Conservation (phyloP, 2,329 filamentous ascomycete species). For the Didymella exigua region DNA sequence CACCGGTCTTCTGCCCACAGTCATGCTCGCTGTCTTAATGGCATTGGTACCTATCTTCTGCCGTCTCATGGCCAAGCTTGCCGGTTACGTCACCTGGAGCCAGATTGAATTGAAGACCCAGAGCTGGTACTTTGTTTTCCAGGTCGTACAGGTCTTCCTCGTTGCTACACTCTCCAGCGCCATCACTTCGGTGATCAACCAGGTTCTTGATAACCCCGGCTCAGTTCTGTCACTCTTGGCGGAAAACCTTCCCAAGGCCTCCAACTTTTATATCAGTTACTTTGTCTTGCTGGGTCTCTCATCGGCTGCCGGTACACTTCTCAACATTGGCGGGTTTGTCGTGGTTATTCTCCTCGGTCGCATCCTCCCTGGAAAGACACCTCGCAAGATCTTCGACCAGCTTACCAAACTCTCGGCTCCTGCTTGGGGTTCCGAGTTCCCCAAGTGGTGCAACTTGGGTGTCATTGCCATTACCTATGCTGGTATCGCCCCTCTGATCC, state of each 20-base stretch:
- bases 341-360: slow-evolving; percentile 84
- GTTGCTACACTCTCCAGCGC: slow-evolving; percentile 82
- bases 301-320: slow-evolving; percentile 51
- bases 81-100: slow-evolving; percentile 49
- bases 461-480: slow-evolving; percentile 55
- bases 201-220: slow-evolving; percentile 68
- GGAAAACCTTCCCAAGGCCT: slow-evolving; percentile 76
- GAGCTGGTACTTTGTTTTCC: slow-evolving; percentile 89
- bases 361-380: slow-evolving; percentile 53
- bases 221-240: slow-evolving; percentile 69
- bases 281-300: slow-evolving; percentile 81
- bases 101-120: slow-evolving; percentile 75
- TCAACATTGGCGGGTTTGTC: slow-evolving; percentile 82
- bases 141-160: slow-evolving; percentile 93
- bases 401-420: slow-evolving; percentile 52
- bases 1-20: slow-evolving; percentile 53
- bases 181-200: slow-evolving; percentile 63
- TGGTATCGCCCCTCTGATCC: slow-evolving; percentile 55
- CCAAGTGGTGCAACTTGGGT: slow-evolving; percentile 55
- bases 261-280: slow-evolving; percentile 95
- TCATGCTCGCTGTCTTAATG: slow-evolving; percentile 53
- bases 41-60: slow-evolving; percentile 53
- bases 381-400: slow-evolving; percentile 54
- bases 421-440: slow-evolving; percentile 54
- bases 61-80: slow-evolving; percentile 45